These are phyloP conservation scores for Xylariales sp. DNA, from an alignment of 2,329 filamentous ascomycete genomes.

Conservation along the genomic window DNA sequence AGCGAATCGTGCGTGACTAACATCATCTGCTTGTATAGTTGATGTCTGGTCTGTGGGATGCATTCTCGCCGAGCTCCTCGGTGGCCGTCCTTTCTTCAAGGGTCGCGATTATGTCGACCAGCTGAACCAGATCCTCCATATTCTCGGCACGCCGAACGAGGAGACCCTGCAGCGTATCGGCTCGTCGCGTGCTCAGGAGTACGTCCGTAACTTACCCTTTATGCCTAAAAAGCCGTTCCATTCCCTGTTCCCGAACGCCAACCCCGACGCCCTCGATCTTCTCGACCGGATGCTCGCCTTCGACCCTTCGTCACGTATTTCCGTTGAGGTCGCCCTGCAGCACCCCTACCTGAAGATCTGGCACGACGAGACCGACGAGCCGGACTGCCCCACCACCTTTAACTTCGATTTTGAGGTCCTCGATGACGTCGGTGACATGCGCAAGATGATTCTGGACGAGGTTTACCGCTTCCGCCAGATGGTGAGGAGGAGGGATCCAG, in stretches of 20 bases:
- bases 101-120: constrained; percentile 98
- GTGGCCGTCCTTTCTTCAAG: constrained; percentile 97
- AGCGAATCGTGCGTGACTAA: too few relatives aligned
- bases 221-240: constrained; percentile 94
- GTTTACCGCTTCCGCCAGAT: constrained; percentile 76
- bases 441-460: constrained; percentile 95
- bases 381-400: constrained; percentile 87
- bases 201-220: constrained; percentile 90
- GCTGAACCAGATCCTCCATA: constrained; percentile 98
- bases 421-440: constrained; percentile 92
- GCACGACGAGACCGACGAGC: constrained; percentile 97
- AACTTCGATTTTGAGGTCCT: constrained; percentile 99
- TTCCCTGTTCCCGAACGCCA: constrained; percentile 85
- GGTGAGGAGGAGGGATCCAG: constrained; percentile 50
- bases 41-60: constrained; percentile 99
- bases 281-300: constrained; percentile 97
- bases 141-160: constrained; percentile 93
- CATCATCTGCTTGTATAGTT: too few relatives aligned
- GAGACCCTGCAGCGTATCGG: constrained; percentile 92
- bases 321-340: constrained; percentile 90
- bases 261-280: constrained; percentile 91
- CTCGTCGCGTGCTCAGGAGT: constrained; percentile 93
- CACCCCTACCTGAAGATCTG: constrained; percentile 96
- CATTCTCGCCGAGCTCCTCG: constrained; percentile 92
- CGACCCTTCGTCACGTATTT: constrained; percentile 88